Evolutionary conservation across 768 basidiomycete genomes (phyloP).

Genomic region (Pleurotus cornucopiae): DNA sequence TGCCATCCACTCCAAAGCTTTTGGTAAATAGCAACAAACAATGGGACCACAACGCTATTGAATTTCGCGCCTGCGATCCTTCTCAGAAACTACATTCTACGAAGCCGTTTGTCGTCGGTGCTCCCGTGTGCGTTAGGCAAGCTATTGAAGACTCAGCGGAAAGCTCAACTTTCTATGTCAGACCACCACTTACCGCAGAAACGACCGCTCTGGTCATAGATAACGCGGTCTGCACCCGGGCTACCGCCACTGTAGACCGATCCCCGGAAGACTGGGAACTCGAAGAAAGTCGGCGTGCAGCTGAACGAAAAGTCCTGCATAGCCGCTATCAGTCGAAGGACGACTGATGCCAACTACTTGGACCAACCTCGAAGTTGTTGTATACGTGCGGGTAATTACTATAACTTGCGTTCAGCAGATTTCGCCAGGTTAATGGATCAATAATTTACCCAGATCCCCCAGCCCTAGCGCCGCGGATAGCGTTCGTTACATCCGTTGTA

Average conservation of each 20-base stretch:
- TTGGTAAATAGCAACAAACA: conserved; percentile 4
- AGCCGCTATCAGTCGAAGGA: too few species aligned
- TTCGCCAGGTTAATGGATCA: background rate
- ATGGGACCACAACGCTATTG: too few species aligned
- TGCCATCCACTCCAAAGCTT: background rate
- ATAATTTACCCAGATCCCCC: conserved; percentile 19
- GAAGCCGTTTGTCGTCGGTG: conserved; percentile 20
- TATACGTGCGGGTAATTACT: conserved; percentile 24
- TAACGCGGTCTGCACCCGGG: conserved; percentile 25
- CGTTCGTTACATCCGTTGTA: conserved; percentile 15
- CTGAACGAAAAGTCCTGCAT: conserved; percentile 21
- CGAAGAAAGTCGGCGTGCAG: conserved; percentile 21
- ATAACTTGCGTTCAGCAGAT: background rate
- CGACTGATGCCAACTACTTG: background rate
- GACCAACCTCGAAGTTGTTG: conserved; percentile 19
- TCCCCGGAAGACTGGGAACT: conserved; percentile 21
- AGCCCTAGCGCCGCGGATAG: conserved; percentile 14
- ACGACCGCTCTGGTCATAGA: conserved; percentile 20
- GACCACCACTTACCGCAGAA: conserved; percentile 20
- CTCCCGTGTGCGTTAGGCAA: conserved; percentile 25
- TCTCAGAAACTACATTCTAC: conserved; percentile 21
- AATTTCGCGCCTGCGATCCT: background rate
- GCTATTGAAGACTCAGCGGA: conserved; percentile 11
- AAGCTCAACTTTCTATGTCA: background rate
- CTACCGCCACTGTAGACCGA: conserved; percentile 20